Percentiles rank a stretch among this genome's conserved stretches.
These are phyloP conservation scores for Pterocarpus macrocarpus DNA, from an alignment of 306 rosid species.

Conservation along the genomic window DNA sequence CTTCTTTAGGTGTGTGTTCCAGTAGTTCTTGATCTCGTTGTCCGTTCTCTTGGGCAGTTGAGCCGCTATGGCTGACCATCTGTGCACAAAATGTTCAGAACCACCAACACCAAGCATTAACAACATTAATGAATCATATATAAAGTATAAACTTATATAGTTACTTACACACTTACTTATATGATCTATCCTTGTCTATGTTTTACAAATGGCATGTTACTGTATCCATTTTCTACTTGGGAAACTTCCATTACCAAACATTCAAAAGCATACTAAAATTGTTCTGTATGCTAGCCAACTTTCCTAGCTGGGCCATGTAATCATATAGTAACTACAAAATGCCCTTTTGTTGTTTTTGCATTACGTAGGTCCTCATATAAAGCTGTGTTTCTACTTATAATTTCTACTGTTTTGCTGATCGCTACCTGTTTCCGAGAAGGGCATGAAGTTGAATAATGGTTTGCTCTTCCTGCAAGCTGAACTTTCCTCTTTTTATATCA, in stretches of 20 bases:
- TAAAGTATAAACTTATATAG: no score
- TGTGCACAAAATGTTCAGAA: background rate
- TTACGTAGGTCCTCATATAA: background rate
- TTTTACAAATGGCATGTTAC: background rate
- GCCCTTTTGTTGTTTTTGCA: background rate
- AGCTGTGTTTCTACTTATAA: background rate
- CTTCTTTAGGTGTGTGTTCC: constrained; percentile 68
- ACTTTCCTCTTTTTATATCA: constrained; percentile 64
- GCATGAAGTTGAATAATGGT: constrained; percentile 70
- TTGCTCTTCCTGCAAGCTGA: constrained; percentile 64
- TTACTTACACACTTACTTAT: no score
- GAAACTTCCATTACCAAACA: no score
- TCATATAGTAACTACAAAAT: no score
- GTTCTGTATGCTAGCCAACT: background rate
- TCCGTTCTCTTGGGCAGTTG: constrained; percentile 62
- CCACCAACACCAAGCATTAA: no score
- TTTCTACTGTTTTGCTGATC: background rate
- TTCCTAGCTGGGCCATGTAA: background rate
- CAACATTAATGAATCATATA: no score
- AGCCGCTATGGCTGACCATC: constrained; percentile 68
- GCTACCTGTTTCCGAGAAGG: constrained; percentile 63
- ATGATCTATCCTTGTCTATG: background rate
- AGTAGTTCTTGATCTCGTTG: constrained; percentile 62
- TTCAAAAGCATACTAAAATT: background rate
- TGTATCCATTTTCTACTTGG: no score